Percentiles rank a stretch among this genome's conserved stretches.
Evolutionary conservation across 805 yeast genomes (phyloP).

Genomic region (Tetrapisispora nanseiensis): DNA sequence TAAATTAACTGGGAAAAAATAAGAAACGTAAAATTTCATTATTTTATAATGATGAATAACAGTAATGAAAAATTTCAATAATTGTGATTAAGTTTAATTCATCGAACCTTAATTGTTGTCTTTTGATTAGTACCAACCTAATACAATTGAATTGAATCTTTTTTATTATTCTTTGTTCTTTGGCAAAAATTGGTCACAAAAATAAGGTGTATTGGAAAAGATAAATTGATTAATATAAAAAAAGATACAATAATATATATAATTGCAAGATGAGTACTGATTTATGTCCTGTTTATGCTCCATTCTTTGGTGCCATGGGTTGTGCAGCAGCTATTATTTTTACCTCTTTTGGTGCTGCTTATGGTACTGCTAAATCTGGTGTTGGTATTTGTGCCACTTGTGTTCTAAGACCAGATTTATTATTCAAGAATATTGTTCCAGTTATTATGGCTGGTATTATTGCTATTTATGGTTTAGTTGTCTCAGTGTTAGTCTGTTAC

Average conservation of each 20-base stretch:
- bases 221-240: no score
- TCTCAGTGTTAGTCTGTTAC: conserved; percentile 87
- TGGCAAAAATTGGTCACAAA: no score
- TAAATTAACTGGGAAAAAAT: no score
- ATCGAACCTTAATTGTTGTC: no score
- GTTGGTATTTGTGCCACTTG: conserved; percentile 98
- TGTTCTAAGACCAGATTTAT: conserved; percentile 92
- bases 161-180: no score
- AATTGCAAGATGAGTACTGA: conserved; percentile 21
- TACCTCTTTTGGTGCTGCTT: conserved; percentile 98
- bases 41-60: no score
- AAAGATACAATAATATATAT: neutral
- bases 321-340: conserved; percentile 98
- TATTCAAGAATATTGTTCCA: conserved; percentile 89
- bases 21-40: no score
- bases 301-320: conserved; percentile 98
- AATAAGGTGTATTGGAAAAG: no score
- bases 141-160: no score
- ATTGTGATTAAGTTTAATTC: no score
- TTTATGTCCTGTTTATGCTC: conserved; percentile 43
- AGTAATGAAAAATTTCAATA: no score
- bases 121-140: no score
- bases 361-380: conserved; percentile 98
- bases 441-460: conserved; percentile 99
- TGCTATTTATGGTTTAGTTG: conserved; percentile 96